Conservation (phyloP, 169 alveolate species). For the Plasmodium cynomolgi region DNA sequence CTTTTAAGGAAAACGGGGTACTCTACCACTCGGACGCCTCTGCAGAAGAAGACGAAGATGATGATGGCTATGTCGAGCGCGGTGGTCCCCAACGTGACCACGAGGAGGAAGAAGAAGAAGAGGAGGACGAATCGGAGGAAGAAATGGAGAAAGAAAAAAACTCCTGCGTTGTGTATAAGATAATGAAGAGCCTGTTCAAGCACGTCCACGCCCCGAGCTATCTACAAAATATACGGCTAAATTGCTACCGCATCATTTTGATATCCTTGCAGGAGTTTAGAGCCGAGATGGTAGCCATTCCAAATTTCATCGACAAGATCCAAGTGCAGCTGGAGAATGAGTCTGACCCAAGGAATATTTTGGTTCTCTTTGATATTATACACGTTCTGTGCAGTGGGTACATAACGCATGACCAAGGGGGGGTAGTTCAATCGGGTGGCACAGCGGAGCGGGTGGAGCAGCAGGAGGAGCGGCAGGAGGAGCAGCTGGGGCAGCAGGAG, state of each 20-base stretch:
- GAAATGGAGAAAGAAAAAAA: constrained; percentile 5
- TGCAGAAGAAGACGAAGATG: background rate
- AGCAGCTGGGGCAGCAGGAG: too few relatives aligned
- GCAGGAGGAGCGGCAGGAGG: background rate
- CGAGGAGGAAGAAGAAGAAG: background rate
- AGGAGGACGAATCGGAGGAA: constrained; percentile 2
- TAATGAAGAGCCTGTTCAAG: constrained; percentile 32
- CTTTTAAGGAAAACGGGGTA: background rate
- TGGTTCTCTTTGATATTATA: constrained; percentile 39
- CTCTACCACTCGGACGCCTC: background rate
- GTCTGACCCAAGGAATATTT: constrained; percentile 57
- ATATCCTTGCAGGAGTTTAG: constrained; percentile 15
- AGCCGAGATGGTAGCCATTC: constrained; percentile 13
- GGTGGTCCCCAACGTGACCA: background rate
- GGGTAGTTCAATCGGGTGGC: background rate
- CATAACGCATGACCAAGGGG: constrained; percentile 1
- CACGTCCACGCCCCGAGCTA: constrained; percentile 63
- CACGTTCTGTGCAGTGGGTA: constrained; percentile 21
- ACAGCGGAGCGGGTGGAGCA: background rate
- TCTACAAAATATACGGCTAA: constrained; percentile 34
- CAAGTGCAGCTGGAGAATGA: constrained; percentile 66
- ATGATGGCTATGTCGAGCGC: background rate
- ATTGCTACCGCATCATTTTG: constrained; percentile 44
- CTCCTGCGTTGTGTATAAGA: constrained; percentile 42
- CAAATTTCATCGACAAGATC: constrained; percentile 47